phyloP scores from a whole-genome alignment of 208 protist genomes.

The Trypanosoma cruzi region DNA sequence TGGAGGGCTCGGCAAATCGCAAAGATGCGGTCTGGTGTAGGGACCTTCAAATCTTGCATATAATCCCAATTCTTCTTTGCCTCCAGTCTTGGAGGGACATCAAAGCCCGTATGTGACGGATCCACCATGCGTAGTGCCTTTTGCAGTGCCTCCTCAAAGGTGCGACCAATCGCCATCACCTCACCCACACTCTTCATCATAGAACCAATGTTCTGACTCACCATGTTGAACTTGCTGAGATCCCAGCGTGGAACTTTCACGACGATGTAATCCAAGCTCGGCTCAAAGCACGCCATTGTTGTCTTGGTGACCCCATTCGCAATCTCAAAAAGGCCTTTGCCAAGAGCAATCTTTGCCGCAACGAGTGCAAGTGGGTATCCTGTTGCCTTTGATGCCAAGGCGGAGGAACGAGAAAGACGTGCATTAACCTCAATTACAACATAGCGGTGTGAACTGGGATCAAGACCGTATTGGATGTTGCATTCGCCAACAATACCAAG shows the following conservation, averaged over 20 bases:
- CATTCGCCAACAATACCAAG: constrained; percentile 98
- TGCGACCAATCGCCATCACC: constrained; percentile 98
- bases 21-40: constrained; percentile 88
- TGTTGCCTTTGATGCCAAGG: constrained; percentile 98
- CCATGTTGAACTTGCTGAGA: constrained; percentile 96
- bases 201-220: constrained; percentile 91
- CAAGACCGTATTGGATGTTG: constrained; percentile 99
- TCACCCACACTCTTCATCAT: constrained; percentile 98
- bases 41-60: constrained; percentile 70
- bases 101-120: constrained; percentile 86
- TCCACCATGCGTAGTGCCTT: constrained; percentile 97
- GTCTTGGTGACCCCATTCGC: constrained; percentile 93
- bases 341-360: constrained; percentile 97
- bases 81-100: constrained; percentile 63
- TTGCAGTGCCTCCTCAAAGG: constrained; percentile 98
- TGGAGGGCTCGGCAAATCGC: constrained; percentile 80
- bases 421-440: constrained; percentile 99
- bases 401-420: constrained; percentile 96
- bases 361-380: constrained; percentile 99
- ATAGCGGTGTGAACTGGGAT: constrained; percentile 97
- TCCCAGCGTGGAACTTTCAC: constrained; percentile 97
- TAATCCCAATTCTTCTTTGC: constrained; percentile 58
- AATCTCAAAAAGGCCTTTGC: constrained; percentile 94
- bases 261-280: constrained; percentile 97
- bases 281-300: constrained; percentile 98